Percentiles rank a stretch among this genome's conserved stretches.
Evolutionary conservation across 2,329 filamentous ascomycete species (phyloP).

Genomic region (Penicillium corylophilum): DNA sequence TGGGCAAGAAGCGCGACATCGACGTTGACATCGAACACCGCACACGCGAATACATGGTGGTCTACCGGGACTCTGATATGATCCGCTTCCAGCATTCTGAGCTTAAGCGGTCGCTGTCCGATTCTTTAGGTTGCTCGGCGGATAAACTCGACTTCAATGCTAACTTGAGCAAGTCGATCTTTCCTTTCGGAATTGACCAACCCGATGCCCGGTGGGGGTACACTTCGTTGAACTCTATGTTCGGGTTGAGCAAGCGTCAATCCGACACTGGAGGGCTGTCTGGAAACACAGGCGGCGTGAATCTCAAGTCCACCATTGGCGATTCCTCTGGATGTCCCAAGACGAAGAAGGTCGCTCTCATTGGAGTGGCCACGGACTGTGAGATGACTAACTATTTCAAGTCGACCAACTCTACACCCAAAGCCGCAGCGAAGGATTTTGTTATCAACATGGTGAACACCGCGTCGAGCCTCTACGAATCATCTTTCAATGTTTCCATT

Average conservation of each 20-base stretch:
- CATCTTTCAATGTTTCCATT: constrained; percentile 90
- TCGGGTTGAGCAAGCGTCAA: constrained; percentile 64
- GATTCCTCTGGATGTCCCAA: constrained; percentile 79
- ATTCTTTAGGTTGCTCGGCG: constrained; percentile 62
- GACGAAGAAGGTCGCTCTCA: constrained; percentile 85
- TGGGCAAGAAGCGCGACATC: constrained; percentile 65
- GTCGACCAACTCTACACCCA: constrained; percentile 39
- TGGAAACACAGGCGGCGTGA: constrained; percentile 76
- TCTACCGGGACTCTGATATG: constrained; percentile 91
- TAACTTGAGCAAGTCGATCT: constrained; percentile 68
- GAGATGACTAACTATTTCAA: constrained; percentile 75
- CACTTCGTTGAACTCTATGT: constrained; percentile 64
- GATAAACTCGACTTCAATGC: constrained; percentile 79
- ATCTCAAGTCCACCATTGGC: constrained; percentile 76
- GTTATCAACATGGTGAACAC: constrained; percentile 81
- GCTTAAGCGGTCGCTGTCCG: constrained; percentile 59
- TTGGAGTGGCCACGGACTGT: constrained; percentile 92
- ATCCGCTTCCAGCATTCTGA: constrained; percentile 53
- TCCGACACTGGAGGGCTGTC: constrained; percentile 66
- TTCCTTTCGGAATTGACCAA: constrained; percentile 52
- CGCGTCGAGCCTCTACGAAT: constrained; percentile 84
- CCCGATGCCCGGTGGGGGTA: constrained; percentile 58
- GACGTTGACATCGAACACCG: constrained; percentile 65
- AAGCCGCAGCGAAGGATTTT: constrained; percentile 65
- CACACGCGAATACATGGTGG: constrained; percentile 75